Percentiles rank a stretch among this genome's conserved stretches.
These are phyloP conservation scores for Phytopythium litorale DNA, from an alignment of 352 stramenopile genomes.

Conservation along the genomic window DNA sequence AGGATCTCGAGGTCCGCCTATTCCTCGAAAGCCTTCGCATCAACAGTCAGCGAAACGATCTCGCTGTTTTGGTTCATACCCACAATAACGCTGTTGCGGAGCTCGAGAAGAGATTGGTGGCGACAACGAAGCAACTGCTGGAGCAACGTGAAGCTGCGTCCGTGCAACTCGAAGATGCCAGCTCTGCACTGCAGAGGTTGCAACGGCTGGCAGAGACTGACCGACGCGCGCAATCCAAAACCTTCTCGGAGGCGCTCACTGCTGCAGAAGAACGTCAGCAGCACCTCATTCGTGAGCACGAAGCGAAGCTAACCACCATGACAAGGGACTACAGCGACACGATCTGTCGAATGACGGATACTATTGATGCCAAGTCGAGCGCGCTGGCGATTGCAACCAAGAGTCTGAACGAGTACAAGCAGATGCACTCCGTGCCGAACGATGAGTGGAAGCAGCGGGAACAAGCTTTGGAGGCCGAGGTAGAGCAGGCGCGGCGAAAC, in stretches of 20 bases:
- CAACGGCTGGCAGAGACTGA: neutral
- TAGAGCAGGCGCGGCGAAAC: neutral
- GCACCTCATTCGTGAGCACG: conserved; percentile 3
- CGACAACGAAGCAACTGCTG: conserved; percentile 1
- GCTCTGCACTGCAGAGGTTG: conserved; percentile 8
- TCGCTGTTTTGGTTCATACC: neutral
- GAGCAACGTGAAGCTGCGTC: conserved; percentile 9
- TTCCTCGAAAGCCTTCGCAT: neutral
- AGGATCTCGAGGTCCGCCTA: neutral
- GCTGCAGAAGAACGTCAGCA: neutral
- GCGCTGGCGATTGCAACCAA: conserved; percentile 19
- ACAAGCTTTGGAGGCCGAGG: conserved; percentile 16
- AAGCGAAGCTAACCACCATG: conserved; percentile 10
- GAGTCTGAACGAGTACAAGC: conserved; percentile 13
- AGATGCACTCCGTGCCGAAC: conserved; percentile 13
- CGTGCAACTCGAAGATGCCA: conserved; percentile 19
- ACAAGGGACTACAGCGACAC: conserved; percentile 14
- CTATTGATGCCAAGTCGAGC: conserved; percentile 33
- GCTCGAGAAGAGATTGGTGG: neutral
- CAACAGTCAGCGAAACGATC: neutral
- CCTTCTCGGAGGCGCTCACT: neutral
- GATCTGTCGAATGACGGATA: conserved; percentile 29
- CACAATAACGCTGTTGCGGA: neutral
- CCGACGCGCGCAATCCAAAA: conserved; percentile 6
- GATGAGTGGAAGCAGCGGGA: conserved; percentile 25